Evolutionary conservation across 768 basidiomycete genomes (phyloP), one percentile per base, ranked within the genome.

Genomic region (Termitomyces heimii): DNA sequence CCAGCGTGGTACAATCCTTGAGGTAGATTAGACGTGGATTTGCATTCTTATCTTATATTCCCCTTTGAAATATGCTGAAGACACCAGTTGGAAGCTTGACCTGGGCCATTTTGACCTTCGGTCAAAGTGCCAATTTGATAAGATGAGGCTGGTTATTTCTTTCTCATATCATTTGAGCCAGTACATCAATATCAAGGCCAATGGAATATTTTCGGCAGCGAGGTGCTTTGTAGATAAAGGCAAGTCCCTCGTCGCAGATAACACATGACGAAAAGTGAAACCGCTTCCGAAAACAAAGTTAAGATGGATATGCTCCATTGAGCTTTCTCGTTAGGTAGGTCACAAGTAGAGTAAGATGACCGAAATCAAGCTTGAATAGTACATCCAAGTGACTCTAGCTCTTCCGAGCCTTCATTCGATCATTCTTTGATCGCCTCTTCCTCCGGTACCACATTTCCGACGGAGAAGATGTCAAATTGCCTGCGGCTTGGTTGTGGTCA

Each of bases 1-100:
- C 28, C 89, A 92, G 64, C 84, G 89, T 20, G 91, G 91, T 53
- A 91, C 89, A 20, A 82, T 89, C 59, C 75, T 92, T 63, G 91
- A 93, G 69, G 81, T 90, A 67, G 88, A 90, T 66, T 89, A 75
- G 68, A 62, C 47, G 47, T 50, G 48, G 35, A 57, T 44, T 40
- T 57, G 32, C 53, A 63, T 45, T 28, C 28, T 44, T 45, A 35
- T 35, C 18, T 14, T 24, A 26, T 45, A 28, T 45, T 45, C 20
- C 32, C 32, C 4, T n/a, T 40, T n/a, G 50, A 26, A 51, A 51
- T 7, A 13, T 35, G 37, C 26, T 28, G 2, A 39, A 51, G 26
- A 34, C 20, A 34, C 5, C 5, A 37, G 34, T 18, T 3, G 22
- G 9, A 35, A 26, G 49, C 24, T 34, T 37, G 47, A 34, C 14